phyloP scores from a whole-genome alignment of 2,329 filamentous ascomycete species.

The Mariannaea elegans region DNA sequence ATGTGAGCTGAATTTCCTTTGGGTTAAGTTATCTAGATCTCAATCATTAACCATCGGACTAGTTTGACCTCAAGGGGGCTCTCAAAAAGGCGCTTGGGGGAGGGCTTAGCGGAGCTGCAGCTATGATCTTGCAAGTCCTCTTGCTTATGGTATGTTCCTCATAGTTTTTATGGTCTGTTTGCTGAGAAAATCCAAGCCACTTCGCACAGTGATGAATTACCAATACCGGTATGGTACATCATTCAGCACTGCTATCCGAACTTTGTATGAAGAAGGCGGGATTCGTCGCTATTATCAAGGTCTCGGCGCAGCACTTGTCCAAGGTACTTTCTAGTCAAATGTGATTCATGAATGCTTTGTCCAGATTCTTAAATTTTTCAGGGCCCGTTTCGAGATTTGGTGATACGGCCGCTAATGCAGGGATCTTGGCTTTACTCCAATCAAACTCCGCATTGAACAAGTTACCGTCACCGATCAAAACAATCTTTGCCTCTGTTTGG shows the following conservation, averaged over 20 bases:
- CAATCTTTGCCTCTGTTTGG: conserved; percentile 58
- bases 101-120: conserved; percentile 57
- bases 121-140: conserved; percentile 58
- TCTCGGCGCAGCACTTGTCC: conserved; percentile 54
- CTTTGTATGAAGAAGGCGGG: conserved; percentile 53
- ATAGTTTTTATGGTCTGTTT: not conserved
- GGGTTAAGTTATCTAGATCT: not conserved
- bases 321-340: conserved; percentile 45
- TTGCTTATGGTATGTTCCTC: conserved; percentile 52
- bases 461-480: conserved; percentile 54
- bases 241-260: conserved; percentile 50
- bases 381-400: conserved; percentile 57
- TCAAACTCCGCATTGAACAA: conserved; percentile 56
- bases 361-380: conserved; percentile 23
- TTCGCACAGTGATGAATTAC: conserved; percentile 61
- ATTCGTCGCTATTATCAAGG: conserved; percentile 56
- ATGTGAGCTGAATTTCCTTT: conserved; percentile 40
- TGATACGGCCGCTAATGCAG: conserved; percentile 59
- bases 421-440: conserved; percentile 57
- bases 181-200: conserved; percentile 48
- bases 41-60: not conserved
- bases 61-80: conserved; percentile 57
- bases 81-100: conserved; percentile 56
- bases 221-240: conserved; percentile 57
- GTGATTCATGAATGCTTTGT: not conserved